Percentiles rank a stretch among this genome's conserved stretches.
Conservation (phyloP, 2,329 filamentous ascomycete genomes). For the Escovopsis weberi region DNA sequence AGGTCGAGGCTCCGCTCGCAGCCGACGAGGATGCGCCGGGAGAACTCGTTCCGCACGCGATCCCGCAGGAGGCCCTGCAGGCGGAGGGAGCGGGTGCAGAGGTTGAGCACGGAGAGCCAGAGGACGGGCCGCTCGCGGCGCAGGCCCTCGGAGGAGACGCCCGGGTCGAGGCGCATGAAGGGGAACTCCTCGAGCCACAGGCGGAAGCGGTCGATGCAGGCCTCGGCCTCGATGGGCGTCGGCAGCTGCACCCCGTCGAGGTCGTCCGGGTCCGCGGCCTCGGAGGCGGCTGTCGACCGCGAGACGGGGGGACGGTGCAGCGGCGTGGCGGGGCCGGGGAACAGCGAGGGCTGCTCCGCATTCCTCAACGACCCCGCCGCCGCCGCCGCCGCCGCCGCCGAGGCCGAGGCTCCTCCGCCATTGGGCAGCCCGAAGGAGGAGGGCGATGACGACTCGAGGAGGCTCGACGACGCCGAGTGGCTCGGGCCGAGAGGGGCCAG, state of each 20-base stretch:
- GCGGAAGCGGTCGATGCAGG: slow-evolving; percentile 26
- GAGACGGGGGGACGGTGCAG: too few relatives aligned
- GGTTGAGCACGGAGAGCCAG: slow-evolving; percentile 33
- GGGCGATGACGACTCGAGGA: too few relatives aligned
- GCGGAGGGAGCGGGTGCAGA: slow-evolving; percentile 26
- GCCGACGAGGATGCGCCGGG: slow-evolving; percentile 31
- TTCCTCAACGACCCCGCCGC: too few relatives aligned
- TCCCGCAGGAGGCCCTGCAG: slow-evolving; percentile 26
- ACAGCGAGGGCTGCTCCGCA: too few relatives aligned
- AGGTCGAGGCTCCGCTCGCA: slow-evolving; percentile 37
- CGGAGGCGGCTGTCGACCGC: too few relatives aligned
- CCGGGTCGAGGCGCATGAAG: slow-evolving; percentile 25
- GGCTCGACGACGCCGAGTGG: too few relatives aligned
- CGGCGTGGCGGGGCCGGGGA: too few relatives aligned
- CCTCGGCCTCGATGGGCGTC: slow-evolving; percentile 23
- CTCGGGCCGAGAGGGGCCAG: too few relatives aligned
- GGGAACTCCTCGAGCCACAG: slow-evolving; percentile 29
- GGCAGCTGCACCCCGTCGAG: slow-evolving; percentile 14
- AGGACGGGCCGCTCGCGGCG: slow-evolving; percentile 30
- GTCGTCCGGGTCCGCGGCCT: too few relatives aligned
- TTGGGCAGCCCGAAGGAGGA: too few relatives aligned
- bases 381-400: too few relatives aligned
- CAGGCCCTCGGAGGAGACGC: slow-evolving; percentile 24
- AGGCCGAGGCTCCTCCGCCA: too few relatives aligned
- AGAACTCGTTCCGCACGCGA: slow-evolving; percentile 27